These are phyloP conservation scores for Diaporthe sp. DNA, from an alignment of 2,329 filamentous ascomycete species.

Conservation along the genomic window DNA sequence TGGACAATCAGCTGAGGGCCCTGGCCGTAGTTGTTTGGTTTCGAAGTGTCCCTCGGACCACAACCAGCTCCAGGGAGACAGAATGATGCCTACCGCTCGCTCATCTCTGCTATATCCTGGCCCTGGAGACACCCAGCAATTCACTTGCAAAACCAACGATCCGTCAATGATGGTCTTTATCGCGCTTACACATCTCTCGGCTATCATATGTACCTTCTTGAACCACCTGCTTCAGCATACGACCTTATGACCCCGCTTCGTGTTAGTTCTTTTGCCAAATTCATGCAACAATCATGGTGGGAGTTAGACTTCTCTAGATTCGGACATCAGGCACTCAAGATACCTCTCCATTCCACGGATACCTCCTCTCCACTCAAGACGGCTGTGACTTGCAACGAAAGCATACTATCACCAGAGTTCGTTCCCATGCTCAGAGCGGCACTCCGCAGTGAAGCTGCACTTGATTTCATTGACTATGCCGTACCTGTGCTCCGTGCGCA, in stretches of 20 bases:
- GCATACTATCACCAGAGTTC: not conserved
- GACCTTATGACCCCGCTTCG: not conserved
- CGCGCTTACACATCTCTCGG: not conserved
- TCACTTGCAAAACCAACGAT: not conserved
- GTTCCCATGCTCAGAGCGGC: not conserved
- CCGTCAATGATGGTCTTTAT: not conserved
- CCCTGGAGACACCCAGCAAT: not conserved
- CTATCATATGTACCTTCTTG: not conserved
- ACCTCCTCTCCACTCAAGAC: not conserved
- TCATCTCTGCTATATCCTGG: not conserved
- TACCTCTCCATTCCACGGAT: not conserved
- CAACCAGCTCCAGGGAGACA: not conserved
- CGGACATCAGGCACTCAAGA: constrained; percentile 5
- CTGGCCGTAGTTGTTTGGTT: not conserved
- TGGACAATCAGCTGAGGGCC: not conserved
- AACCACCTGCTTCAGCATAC: not conserved
- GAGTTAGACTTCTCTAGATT: not conserved
- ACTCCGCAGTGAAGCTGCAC: not conserved
- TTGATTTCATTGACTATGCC: not conserved
- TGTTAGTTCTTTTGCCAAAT: not conserved
- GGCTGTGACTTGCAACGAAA: not conserved
- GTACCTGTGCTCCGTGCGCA: not conserved
- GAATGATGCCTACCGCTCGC: not conserved
- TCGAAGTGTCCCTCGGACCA: not conserved
- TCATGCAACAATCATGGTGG: constrained; percentile 21